Percentiles rank a stretch among this genome's conserved stretches.
Conservation (phyloP, 1,284 basidiomycete species). For the Erythrobasidium hasegawianum region DNA sequence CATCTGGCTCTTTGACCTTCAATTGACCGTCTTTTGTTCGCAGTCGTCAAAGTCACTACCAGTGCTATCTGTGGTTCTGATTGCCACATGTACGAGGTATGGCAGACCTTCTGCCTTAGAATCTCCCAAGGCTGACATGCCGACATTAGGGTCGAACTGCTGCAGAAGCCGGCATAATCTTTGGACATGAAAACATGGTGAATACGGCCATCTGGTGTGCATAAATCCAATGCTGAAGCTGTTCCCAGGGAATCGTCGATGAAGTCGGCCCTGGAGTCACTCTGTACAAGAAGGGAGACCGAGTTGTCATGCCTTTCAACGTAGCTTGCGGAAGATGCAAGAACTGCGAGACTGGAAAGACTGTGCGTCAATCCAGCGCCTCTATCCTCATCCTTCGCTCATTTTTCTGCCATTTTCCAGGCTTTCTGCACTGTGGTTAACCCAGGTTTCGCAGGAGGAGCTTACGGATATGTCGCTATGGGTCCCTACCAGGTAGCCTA, state of each 20-base stretch:
- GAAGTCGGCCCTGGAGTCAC: constrained; percentile 37
- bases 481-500: neutral
- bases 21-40: neutral
- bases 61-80: constrained; percentile 51
- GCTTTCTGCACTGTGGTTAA: constrained; percentile 59
- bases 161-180: constrained; percentile 55
- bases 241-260: constrained; percentile 55
- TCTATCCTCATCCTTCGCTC: no score
- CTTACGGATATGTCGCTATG: constrained; percentile 32
- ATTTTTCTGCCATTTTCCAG: no score
- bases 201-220: no score
- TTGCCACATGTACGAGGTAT: constrained; percentile 58
- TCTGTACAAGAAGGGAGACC: constrained; percentile 39
- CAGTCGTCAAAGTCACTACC: constrained; percentile 53
- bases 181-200: constrained; percentile 58
- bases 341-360: constrained; percentile 57
- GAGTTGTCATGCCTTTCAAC: constrained; percentile 53
- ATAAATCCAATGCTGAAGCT: no score
- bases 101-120: constrained; percentile 35
- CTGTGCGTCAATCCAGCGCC: no score
- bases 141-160: constrained; percentile 55
- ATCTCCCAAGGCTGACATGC: neutral
- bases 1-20: no score
- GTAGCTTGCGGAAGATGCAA: constrained; percentile 59
- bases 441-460: constrained; percentile 56